Base-by-base conservation (phyloP, 495 filamentous ascomycete species). In the Lasiosphaeria miniovina region DNA sequence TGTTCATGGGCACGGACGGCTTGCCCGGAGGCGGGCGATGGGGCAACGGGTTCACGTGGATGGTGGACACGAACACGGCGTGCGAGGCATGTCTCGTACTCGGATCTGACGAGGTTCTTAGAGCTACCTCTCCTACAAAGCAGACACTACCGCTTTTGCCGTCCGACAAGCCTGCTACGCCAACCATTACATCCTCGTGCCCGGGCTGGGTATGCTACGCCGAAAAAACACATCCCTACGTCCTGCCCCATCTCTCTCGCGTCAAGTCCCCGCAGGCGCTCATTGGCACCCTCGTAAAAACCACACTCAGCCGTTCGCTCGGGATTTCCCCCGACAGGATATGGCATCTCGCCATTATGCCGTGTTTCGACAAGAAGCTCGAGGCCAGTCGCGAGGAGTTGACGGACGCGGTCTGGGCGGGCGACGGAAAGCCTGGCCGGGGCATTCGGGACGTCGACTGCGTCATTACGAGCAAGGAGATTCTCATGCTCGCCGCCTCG, bases 201-300 rank as follows among this genome's bases (percentile, higher is more conserved):
- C 94, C 94, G 0, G 94, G 94, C 35, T 98, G 96, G 91, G 93
- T 98, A 36, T 98, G 94, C 75, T 98, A 98, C 71, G 92, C 93
- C 51, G 94, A 98, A 66, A 97, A 98, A 75, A 96, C 91, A 36
- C 93, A 98, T 69, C 91, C 94, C 0, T 86, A 95, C 65, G 84
- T 97, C 46, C 81, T 98, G 48, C 92, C 93, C 6, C 91, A 98
- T 71, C 80, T 98, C 35, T 97, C 92, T 43, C 84, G 84, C 12
- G 79, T 98, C 36, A 98, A 98, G 72, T 96, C 91, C 0, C 94
- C 94, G 4, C 95, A 98, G 74, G 94, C 94, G 4, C 75, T 98
- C 45, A 86, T 88, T 48, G 94, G 95, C 9, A 96, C 91, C 0
- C 81, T 96, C 31, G 69, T 98, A 35, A 98, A 98, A 66, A 90